A percentile compares a stretch with the other conserved stretches of the same genome.
Conservation (phyloP, 2,329 filamentous ascomycete species). For the Aspergillus phoenicis region DNA sequence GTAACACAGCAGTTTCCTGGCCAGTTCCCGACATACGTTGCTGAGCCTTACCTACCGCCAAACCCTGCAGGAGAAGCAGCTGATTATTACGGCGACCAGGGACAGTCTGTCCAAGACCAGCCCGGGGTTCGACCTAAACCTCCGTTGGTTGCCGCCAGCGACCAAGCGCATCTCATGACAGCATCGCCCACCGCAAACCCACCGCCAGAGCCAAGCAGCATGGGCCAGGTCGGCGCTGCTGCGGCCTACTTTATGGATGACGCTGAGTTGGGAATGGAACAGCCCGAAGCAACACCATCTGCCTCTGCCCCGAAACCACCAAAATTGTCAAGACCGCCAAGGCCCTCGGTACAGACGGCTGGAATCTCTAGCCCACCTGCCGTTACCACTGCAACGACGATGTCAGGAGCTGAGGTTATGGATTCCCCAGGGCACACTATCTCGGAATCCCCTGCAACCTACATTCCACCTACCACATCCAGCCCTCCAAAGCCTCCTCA, state of each 20-base stretch:
- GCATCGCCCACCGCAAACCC: slow-evolving; percentile 56
- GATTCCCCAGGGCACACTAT: slow-evolving; percentile 27
- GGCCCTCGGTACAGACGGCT: slow-evolving; percentile 35
- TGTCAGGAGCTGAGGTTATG: slow-evolving; percentile 39
- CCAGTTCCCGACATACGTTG: slow-evolving; percentile 53
- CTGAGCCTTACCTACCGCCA: slow-evolving; percentile 51
- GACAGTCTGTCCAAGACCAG: slow-evolving; percentile 60
- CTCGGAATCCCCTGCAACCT: slow-evolving; percentile 26
- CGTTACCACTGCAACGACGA: slow-evolving; percentile 38
- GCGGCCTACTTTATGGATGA: slow-evolving; percentile 57
- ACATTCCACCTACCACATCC: slow-evolving; percentile 21
- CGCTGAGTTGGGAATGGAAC: slow-evolving; percentile 20
- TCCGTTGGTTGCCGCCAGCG: slow-evolving; percentile 57
- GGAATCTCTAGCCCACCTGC: slow-evolving; percentile 33
- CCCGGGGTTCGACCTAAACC: slow-evolving; percentile 60
- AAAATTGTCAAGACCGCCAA: slow-evolving; percentile 32
- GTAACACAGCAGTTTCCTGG: slow-evolving; percentile 62
- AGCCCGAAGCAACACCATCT: slow-evolving; percentile 18
- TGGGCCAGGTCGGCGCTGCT: slow-evolving; percentile 52
- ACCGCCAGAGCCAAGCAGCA: slow-evolving; percentile 60
- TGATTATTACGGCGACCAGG: slow-evolving; percentile 65
- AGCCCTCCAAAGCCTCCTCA: slow-evolving; percentile 30
- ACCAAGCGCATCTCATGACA: slow-evolving; percentile 59
- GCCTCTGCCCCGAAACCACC: slow-evolving; percentile 26
- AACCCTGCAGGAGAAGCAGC: slow-evolving; percentile 58